phyloP scores from a whole-genome alignment of 2,329 filamentous ascomycete species.

The Cercospora sp. region DNA sequence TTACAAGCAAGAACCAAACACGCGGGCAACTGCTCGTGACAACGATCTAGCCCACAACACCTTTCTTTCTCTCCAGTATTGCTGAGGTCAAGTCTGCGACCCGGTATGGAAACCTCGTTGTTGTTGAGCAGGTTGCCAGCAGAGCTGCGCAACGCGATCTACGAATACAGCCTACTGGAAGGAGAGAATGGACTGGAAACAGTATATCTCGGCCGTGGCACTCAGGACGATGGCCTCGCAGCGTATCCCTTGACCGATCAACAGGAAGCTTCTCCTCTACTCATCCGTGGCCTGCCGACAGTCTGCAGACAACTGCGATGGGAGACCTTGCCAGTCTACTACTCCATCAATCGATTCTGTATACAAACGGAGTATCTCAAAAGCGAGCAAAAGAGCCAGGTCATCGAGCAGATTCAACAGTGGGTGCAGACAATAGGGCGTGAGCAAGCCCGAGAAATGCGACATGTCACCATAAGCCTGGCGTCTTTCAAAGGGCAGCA shows the following conservation, averaged over 20 bases:
- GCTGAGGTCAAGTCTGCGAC: background rate
- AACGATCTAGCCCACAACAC: background rate
- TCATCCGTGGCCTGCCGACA: constrained; percentile 19
- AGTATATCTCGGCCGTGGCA: constrained; percentile 16
- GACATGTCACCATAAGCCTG: constrained; percentile 26
- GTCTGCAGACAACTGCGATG: constrained; percentile 23
- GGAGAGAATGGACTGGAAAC: constrained; percentile 11
- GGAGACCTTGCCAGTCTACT: constrained; percentile 25
- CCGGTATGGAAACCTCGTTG: background rate
- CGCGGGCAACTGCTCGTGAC: background rate
- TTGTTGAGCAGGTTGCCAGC: constrained; percentile 5
- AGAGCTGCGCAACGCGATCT: constrained; percentile 24
- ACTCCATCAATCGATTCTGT: constrained; percentile 24
- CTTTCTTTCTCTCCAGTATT: background rate
- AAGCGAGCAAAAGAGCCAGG: constrained; percentile 21
- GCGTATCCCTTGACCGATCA: constrained; percentile 1
- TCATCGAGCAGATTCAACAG: constrained; percentile 17
- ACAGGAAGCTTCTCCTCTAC: constrained; percentile 4
- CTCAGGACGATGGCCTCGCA: background rate
- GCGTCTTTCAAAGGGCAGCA: constrained; percentile 22
- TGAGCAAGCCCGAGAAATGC: constrained; percentile 23
- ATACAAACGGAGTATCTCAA: constrained; percentile 29
- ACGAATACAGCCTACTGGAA: constrained; percentile 22
- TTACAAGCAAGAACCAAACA: background rate
- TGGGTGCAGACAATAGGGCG: constrained; percentile 17